Evolutionary conservation across 1,139 yeast species (phyloP), one percentile per base, ranked within the genome.

Genomic region (Suhomyces anneliseae): DNA sequence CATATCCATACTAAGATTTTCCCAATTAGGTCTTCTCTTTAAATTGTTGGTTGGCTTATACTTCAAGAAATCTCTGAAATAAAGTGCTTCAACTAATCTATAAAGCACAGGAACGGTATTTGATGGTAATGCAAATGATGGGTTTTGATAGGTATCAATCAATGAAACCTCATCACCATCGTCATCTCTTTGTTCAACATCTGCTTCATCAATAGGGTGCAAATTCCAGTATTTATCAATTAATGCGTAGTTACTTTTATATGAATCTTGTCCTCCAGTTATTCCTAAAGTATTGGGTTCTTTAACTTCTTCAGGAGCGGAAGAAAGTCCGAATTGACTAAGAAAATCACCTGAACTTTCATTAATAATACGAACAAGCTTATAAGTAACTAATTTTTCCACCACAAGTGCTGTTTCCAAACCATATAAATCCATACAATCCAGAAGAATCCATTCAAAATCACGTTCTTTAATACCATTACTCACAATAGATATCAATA

Each of bases 381-480:
- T 62, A 43, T 49, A 56, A 27, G 61, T 56, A 7, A 66, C 52
- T 27, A 72, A 53, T 11, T 60, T 59, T 15, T 70, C 69, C 15
- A 74, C 48, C 7, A 62, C 48, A 7, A 70, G 55, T 6, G 69
- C 59, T 42, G 78, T 72, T 45, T 74, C 67, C 50, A 82, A 66
- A 0, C 96, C 96, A 57, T 77, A 87, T 41, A 79, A 75, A 46
- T 80, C 82, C 15, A 81, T 61, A 5, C 86, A 63, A 47, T 78
- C 83, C 8, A 65, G 69, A 44, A 77, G 72, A 24, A 87, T 59
- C 19, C 56, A 56, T 4, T 76, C 81, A 52, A 78, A 74, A 53
- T 86, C 90, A 47, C 72, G 78, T 42, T 77, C 84, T 46, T 79
- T 76, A 33, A 89, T 64, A 0, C 96, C 96, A 41, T 80, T 82